Evolutionary conservation across 2,329 filamentous ascomycete species (phyloP).

Genomic region (Acephala macrosclerotiorum): DNA sequence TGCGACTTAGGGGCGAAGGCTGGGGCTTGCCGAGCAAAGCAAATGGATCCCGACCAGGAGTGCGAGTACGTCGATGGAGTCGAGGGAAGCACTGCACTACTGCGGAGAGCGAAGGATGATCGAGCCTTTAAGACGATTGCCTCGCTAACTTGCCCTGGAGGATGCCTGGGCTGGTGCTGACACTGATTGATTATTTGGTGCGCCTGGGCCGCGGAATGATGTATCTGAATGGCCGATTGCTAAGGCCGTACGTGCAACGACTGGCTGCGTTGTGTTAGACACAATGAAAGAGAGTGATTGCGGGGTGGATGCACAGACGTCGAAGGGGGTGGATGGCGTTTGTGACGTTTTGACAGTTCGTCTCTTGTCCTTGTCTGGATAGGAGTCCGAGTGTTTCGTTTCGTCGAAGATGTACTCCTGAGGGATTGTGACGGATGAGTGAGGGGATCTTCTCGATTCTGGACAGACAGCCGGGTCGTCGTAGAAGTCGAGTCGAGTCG

Average conservation of each 20-base stretch:
- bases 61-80: neutral
- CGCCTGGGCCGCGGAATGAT: constrained; percentile 6
- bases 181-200: neutral
- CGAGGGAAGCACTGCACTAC: constrained; percentile 2
- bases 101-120: neutral
- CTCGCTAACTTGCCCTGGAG: neutral
- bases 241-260: constrained; percentile 3
- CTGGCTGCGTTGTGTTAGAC: neutral
- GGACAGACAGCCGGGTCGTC: constrained; percentile 24
- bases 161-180: constrained; percentile 4
- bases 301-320: constrained; percentile 31
- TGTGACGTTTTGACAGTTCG: constrained; percentile 23
- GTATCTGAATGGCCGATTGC: constrained; percentile 8
- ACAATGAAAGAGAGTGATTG: constrained; percentile 13
- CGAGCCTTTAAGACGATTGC: constrained; percentile 5
- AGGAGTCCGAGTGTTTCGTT: constrained; percentile 35
- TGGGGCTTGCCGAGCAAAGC: neutral
- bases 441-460: constrained; percentile 7
- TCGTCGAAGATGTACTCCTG: constrained; percentile 37
- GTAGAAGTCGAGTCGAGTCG: no score
- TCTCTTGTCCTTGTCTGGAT: constrained; percentile 6
- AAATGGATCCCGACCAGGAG: neutral
- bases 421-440: constrained; percentile 26
- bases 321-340: neutral
- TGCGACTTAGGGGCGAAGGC: neutral